Base-by-base conservation (phyloP, 352 stramenopile genomes). In the Achlya hypogyna region DNA sequence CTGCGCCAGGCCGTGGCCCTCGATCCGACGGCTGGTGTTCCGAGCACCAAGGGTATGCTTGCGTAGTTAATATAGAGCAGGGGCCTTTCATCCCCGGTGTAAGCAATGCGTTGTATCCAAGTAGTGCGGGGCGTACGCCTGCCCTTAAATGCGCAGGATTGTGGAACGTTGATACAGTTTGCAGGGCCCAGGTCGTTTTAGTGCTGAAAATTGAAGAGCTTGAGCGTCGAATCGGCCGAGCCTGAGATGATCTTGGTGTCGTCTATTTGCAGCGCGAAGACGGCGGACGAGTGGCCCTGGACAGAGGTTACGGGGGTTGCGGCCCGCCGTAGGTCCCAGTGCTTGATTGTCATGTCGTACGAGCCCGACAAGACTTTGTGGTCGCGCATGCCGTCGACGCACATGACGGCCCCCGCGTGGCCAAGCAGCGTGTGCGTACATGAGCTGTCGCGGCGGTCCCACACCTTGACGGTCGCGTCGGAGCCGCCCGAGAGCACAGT, bases 11-110 rank as follows among this genome's bases (percentile, higher is more conserved):
- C 91, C 8, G 84, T 98, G 40, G 78, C 75, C 60, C 56, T 65
- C 53, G 91, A 98, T 52, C 75, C 71, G 20, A 90, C 81, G 22
- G 90, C 91, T 4, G 89, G 87, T 29, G 74, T 98, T 22, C 91
- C 91, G 10, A 95, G 83, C 68, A 98, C 91, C 49, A 98, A 98
- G 76, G 91, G 91, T 14, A 81, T 97, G 28, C 76, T 98, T 9
- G 84, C 79, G 4, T 95, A 78, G 54, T 22, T 45, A 23, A 38
- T 32, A 32, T 56, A 22, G 2, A 12, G 8, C 8, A 10, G 2
- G 38, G n/a, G 38, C 34, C 34, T 16, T 45, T 45, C 2, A n/a
- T 10, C 6, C 12, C 38, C 12, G n/a, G 12, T 18, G 14, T 18
- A 9, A 45, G 2, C 1, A 45, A 3, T n/a, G n/a, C n/a, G n/a